Evolutionary conservation across 2,329 filamentous ascomycete genomes (phyloP), one percentile per base, ranked within the genome.

Genomic region (Alternaria viburni): DNA sequence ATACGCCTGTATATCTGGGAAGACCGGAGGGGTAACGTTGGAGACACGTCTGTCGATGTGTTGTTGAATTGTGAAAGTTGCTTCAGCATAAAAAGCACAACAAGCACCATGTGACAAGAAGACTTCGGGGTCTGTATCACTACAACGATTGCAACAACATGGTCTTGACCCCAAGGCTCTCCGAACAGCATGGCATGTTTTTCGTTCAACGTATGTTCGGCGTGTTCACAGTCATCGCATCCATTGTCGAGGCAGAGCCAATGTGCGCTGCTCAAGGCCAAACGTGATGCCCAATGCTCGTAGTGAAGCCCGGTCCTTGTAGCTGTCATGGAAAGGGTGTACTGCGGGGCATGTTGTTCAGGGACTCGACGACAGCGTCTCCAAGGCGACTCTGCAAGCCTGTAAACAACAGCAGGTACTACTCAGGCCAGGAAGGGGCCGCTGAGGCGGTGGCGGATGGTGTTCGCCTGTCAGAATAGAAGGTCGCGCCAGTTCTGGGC

Each of bases 401-500:
- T 13, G 21, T 12, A 15, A 19, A 25, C 23, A 59, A 45, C 25
- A 54, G 57, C 47, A 58, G 28, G 54, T 25, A 44, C 11, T 21
- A 21, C 17, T 15, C 44, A 19, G 36, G 51, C 44, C 47, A 45
- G 51, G 55, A 59, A 57, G 45, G 45, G 59, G 67, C 57, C 51
- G 59, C 54, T 46, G 8, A 51, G 52, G 66, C 66, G 57, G 61
- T 67, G 59, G 67, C 65, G 60, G 55, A 26, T 44, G 43, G 30
- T 56, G 43, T 41, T 54, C 46, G 64, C 55, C 58, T 67, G 68
- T 67, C 61, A 61, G 28, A 67, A 58, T 30, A 46, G 57, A 50
- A 63, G 60, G 69, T 68, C 63, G 68, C 65, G 64, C 64, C 63
- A 67, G 69, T 65, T 69, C 68, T 69, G 65, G 69, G 69, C 71